Conservation (phyloP, 805 yeast species). For the Schwanniomyces vanrijiae region DNA sequence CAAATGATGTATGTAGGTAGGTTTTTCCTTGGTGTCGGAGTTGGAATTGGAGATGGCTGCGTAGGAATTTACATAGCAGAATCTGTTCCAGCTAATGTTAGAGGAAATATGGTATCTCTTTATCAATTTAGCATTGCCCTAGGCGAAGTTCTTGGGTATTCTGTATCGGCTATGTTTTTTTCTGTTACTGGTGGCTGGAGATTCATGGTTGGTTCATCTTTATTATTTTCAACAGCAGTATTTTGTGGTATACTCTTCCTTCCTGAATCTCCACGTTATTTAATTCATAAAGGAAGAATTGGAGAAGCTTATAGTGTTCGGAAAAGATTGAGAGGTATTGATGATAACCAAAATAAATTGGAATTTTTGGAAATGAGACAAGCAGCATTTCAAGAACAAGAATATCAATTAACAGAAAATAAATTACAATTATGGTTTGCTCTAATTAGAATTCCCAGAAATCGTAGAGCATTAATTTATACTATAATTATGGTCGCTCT, state of each 20-base stretch:
- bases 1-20: conserved; percentile 51
- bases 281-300: conserved; percentile 48
- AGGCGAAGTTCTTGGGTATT: conserved; percentile 66
- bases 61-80: conserved; percentile 65
- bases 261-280: conserved; percentile 64
- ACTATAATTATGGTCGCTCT: conserved; percentile 57
- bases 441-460: conserved; percentile 54
- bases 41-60: conserved; percentile 66
- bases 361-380: conserved; percentile 61
- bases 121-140: conserved; percentile 66
- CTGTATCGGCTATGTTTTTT: conserved; percentile 61
- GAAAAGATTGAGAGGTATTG: conserved; percentile 54
- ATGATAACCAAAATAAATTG: conserved; percentile 40
- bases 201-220: conserved; percentile 62
- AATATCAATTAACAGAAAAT: conserved; percentile 33
- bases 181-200: conserved; percentile 62
- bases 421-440: conserved; percentile 46
- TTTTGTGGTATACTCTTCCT: conserved; percentile 51
- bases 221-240: conserved; percentile 55
- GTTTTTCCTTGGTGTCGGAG: conserved; percentile 60
- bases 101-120: conserved; percentile 58
- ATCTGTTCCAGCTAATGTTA: conserved; percentile 52
- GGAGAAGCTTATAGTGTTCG: conserved; percentile 58
- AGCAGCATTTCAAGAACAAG: conserved; percentile 48
- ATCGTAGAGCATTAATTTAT: conserved; percentile 60